phyloP scores from a whole-genome alignment of 1,139 yeast genomes.

The Chernovozyma aurita region DNA sequence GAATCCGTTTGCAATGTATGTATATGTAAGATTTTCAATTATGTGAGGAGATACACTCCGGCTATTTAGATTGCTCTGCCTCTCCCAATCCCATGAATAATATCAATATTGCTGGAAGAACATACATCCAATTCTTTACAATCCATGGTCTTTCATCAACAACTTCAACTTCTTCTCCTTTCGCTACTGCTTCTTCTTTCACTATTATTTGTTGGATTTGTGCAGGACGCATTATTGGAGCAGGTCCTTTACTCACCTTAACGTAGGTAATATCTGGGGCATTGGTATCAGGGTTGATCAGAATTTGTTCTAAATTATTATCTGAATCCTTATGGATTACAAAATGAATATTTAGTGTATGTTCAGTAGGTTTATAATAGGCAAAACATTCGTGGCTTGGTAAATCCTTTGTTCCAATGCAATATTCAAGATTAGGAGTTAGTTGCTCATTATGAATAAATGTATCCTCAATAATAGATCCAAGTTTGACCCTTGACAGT shows the following conservation, averaged over 20 bases:
- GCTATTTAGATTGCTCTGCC: no score
- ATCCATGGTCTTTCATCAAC: constrained; percentile 43
- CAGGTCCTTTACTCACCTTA: constrained; percentile 13
- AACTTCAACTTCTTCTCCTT: constrained; percentile 17
- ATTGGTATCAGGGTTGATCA: constrained; percentile 1
- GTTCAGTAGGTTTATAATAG: constrained; percentile 8
- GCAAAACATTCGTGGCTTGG: constrained; percentile 29
- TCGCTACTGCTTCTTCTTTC: constrained; percentile 3
- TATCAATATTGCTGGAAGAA: constrained; percentile 39
- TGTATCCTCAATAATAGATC: constrained; percentile 10
- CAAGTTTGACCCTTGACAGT: constrained; percentile 11
- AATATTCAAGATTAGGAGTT: constrained; percentile 15
- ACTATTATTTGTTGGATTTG: constrained; percentile 22
- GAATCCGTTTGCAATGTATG: no score
- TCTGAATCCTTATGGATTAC: constrained; percentile 1
- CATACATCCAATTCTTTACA: constrained; percentile 52
- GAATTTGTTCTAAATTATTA: neutral
- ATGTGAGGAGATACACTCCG: no score
- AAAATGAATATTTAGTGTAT: neutral
- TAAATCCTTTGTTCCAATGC: constrained; percentile 30
- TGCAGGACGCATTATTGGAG: constrained; percentile 27
- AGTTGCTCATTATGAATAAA: constrained; percentile 3
- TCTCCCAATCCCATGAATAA: constrained; percentile 26
- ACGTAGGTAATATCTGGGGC: constrained; percentile 8
- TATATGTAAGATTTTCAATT: no score